phyloP scores from a whole-genome alignment of 2,329 filamentous ascomycete species.

The Iodosphaeria phyllophila region DNA sequence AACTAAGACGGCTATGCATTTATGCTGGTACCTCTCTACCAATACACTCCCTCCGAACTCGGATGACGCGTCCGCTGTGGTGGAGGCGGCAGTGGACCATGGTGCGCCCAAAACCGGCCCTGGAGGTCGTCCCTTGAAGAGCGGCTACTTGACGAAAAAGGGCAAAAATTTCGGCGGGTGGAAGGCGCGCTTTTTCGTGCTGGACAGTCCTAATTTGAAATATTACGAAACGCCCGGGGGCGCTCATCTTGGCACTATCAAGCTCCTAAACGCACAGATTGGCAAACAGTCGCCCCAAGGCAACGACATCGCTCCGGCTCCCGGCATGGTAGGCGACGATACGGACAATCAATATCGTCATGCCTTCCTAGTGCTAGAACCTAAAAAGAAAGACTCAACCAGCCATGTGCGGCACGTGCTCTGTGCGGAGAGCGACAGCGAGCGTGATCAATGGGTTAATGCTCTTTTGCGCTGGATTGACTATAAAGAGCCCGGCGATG shows the following conservation, averaged over 20 bases:
- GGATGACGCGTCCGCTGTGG: constrained; percentile 29
- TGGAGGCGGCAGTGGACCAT: constrained; percentile 18
- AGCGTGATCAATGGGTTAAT: constrained; percentile 89
- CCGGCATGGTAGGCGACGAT: constrained; percentile 42
- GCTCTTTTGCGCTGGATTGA: constrained; percentile 81
- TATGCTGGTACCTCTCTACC: constrained; percentile 75
- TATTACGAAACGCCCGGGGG: constrained; percentile 90
- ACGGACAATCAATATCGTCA: constrained; percentile 89
- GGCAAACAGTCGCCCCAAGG: constrained; percentile 70
- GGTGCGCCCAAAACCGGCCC: constrained; percentile 28
- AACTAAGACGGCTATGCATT: constrained; percentile 53
- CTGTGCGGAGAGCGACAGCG: constrained; percentile 83
- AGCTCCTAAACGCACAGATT: constrained; percentile 77
- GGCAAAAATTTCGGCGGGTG: constrained; percentile 98
- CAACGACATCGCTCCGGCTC: constrained; percentile 41
- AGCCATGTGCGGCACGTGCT: constrained; percentile 83
- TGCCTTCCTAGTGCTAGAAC: constrained; percentile 85
- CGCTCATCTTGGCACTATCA: constrained; percentile 82
- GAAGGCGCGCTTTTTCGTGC: constrained; percentile 61
- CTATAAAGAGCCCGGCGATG: constrained; percentile 42
- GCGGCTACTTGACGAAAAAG: constrained; percentile 85
- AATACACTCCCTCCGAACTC: constrained; percentile 42
- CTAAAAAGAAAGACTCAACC: constrained; percentile 85
- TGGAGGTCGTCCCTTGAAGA: constrained; percentile 53
- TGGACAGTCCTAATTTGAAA: constrained; percentile 46